Evolutionary conservation across 2,329 filamentous ascomycete species (phyloP).

Genomic region (Fusarium duplospermum): DNA sequence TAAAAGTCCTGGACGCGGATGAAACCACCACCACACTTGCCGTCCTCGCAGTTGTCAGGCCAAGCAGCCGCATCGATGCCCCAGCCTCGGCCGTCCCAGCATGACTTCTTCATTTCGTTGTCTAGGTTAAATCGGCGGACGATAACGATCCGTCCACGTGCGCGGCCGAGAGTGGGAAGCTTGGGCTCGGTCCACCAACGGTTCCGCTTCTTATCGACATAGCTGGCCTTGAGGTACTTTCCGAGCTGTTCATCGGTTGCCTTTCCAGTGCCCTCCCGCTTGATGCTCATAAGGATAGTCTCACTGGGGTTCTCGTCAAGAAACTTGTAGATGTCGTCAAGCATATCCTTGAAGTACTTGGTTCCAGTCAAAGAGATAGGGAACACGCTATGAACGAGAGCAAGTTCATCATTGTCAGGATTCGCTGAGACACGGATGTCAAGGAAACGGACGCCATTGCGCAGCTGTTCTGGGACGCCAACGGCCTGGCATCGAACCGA

Average conservation of each 20-base stretch:
- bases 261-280: conserved; percentile 88
- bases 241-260: conserved; percentile 84
- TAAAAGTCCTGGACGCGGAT: conserved; percentile 96
- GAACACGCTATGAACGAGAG: conserved; percentile 91
- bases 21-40: conserved; percentile 74
- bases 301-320: conserved; percentile 83
- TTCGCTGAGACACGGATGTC: conserved; percentile 80
- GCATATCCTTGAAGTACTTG: conserved; percentile 81
- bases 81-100: conserved; percentile 64
- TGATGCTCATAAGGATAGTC: conserved; percentile 86
- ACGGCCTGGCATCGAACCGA: conserved; percentile 95
- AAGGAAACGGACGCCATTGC: conserved; percentile 93
- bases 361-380: conserved; percentile 85
- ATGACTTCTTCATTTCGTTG: conserved; percentile 59
- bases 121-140: conserved; percentile 82
- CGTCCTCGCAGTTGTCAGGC: conserved; percentile 90
- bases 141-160: conserved; percentile 84
- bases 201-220: conserved; percentile 66
- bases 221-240: conserved; percentile 78
- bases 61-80: conserved; percentile 75
- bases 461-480: conserved; percentile 79
- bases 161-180: conserved; percentile 82
- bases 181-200: conserved; percentile 84
- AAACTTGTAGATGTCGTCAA: conserved; percentile 79
- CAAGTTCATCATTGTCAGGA: conserved; percentile 71